Base-by-base conservation (phyloP, 768 basidiomycete genomes). In the Stropharia rugosoannulata region DNA sequence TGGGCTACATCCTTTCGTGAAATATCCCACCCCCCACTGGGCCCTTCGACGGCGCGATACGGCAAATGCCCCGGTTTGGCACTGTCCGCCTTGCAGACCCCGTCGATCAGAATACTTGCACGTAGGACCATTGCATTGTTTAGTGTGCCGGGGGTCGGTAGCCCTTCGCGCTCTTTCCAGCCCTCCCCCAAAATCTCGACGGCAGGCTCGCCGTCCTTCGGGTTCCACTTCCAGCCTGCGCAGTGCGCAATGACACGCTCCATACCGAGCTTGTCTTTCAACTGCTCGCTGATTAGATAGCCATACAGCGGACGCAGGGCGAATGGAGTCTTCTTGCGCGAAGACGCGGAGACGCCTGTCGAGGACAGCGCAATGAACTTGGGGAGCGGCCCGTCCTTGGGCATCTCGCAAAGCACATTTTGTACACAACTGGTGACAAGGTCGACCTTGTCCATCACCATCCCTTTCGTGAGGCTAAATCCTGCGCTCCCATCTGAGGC, bases 1-100 rank as follows among this genome's bases (percentile, higher is more conserved):
- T 87, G 84, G 0, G 79, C 82, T 1, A 85, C 83, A 63, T 89
- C 87, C 61, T 71, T 73, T 63, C 86, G 75, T 38, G 85, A 84
- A 1, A 89, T 63, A 15, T 77, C 32, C 61, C 74, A 86, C 1
- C 72, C 73, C 1, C 64, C 64, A 12, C 80, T n/a, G 18, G 81
- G 73, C 7, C 66, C 72, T 15, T 75, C 78, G 7, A 64, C 70
- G 3, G 75, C 76, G 18, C 71, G 60, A 64, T 86, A 87, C 0
- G 74, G 62, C 3, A 56, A 40, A 39, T 72, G 71, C 13, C 64
- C 65, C 25, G 70, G 69, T n/a, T 59, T 63, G 25, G 49, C 51
- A 27, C 29, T 32, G 29, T 78, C 77, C 3, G 70, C 72, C 1
- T 65, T 54, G 62, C 80, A 83, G 3, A 68, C 68, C 0, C 84